Percentiles rank a stretch among this genome's conserved stretches.
These are phyloP conservation scores for Mycena venus DNA, from an alignment of 768 basidiomycete genomes.

Conservation along the genomic window DNA sequence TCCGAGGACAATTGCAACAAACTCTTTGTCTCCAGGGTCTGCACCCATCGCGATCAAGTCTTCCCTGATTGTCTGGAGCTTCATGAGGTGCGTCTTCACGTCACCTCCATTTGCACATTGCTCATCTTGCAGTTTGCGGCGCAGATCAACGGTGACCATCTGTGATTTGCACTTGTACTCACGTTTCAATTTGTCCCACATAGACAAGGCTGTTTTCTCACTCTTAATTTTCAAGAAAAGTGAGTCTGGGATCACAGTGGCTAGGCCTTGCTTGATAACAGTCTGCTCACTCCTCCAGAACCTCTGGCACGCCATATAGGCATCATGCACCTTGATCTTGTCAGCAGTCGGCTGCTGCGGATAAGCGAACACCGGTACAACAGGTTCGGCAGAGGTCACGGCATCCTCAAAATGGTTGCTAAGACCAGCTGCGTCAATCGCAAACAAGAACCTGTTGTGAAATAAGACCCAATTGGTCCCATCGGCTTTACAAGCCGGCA, in stretches of 20 bases:
- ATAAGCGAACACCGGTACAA: background rate
- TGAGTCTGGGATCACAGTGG: conserved; percentile 43
- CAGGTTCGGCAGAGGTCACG: too few relatives aligned
- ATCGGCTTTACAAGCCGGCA: too few relatives aligned
- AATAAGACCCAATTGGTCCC: too few relatives aligned
- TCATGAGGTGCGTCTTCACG: conserved; percentile 45
- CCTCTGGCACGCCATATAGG: background rate
- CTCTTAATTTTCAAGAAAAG: conserved; percentile 45
- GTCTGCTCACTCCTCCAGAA: background rate
- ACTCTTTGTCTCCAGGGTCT: too few relatives aligned
- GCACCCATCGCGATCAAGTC: too few relatives aligned
- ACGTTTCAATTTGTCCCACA: conserved; percentile 43
- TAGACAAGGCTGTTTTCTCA: conserved; percentile 32
- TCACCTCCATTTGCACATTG: conserved; percentile 48
- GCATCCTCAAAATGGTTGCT: too few relatives aligned
- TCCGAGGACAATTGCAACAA: conserved; percentile 17
- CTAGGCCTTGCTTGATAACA: conserved; percentile 9
- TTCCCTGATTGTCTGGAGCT: too few relatives aligned
- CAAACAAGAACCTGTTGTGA: too few relatives aligned
- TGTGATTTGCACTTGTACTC: conserved; percentile 45
- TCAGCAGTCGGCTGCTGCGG: background rate
- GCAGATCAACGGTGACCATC: too few relatives aligned
- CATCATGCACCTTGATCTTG: background rate
- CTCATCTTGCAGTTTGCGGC: conserved; percentile 39
- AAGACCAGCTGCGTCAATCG: too few relatives aligned